phyloP scores from a whole-genome alignment of 106 monocot species.

The Narthecium ossifragum region DNA sequence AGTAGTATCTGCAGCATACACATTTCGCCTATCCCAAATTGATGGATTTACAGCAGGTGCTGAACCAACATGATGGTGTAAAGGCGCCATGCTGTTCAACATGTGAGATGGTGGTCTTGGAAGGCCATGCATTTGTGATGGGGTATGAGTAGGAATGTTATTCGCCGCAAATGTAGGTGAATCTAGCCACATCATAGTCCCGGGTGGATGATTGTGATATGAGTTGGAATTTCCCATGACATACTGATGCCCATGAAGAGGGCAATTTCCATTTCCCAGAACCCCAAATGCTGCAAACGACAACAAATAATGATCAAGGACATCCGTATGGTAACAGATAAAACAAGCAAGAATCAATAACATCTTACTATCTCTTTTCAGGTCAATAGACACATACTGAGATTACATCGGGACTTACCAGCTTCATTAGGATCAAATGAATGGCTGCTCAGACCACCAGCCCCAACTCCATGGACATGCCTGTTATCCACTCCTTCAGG shows the following conservation, averaged over 20 bases:
- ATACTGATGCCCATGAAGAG: slow-evolving; percentile 58
- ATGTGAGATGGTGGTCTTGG: slow-evolving; percentile 60
- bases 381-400: too few relatives aligned
- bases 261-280: slow-evolving; percentile 49
- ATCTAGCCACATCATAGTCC: slow-evolving; percentile 23
- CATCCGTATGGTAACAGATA: not conserved
- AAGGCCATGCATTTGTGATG: slow-evolving; percentile 42
- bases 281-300: slow-evolving; percentile 30
- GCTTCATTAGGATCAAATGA: slow-evolving; percentile 40
- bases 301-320: slow-evolving; percentile 1
- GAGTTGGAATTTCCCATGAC: slow-evolving; percentile 26
- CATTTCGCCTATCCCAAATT: slow-evolving; percentile 48
- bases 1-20: slow-evolving; percentile 22
- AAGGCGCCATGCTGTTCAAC: slow-evolving; percentile 27
- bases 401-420: too few relatives aligned
- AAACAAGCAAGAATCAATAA: not conserved
- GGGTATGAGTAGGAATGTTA: slow-evolving; percentile 18
- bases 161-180: slow-evolving; percentile 21
- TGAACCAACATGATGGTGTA: slow-evolving; percentile 70
- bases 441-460: slow-evolving; percentile 34
- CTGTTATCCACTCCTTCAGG: slow-evolving; percentile 39
- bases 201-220: slow-evolving; percentile 5
- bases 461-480: slow-evolving; percentile 32
- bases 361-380: too few relatives aligned
- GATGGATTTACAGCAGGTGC: slow-evolving; percentile 69